Evolutionary conservation across 2,329 filamentous ascomycete genomes (phyloP), one percentile per base, ranked within the genome.

Genomic region (Biscogniauxia sp.): DNA sequence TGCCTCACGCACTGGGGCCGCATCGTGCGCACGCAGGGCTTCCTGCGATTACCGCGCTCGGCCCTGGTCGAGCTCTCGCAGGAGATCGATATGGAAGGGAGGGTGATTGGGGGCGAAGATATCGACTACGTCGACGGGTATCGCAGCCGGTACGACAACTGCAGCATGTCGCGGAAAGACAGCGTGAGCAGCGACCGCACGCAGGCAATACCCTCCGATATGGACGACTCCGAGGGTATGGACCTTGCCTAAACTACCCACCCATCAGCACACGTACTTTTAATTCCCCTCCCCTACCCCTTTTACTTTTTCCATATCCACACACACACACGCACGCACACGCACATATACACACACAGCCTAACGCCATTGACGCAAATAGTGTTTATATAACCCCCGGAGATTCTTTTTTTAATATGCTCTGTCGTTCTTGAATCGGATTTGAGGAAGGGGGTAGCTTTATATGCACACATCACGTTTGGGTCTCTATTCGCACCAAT

Each of bases 1-100:
- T 97, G 93, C 73, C 86, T 99, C 76, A 90, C 89, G 49, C 92
- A 98, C 75, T 99, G 95, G 93, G 95, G 95, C 57, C 88, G 95
- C 53, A 87, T 99, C 26, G 95, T 98, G 20, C 88, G 95, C 19
- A 97, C 93, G 0, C 84, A 89, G 37, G 93, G 91, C 0, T 99
- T 98, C 79, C 83, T 93, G 61, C 88, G 86, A 55, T 81, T 99
- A 41, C 92, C 89, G 59, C 88, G 91, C 58, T 80, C 84, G 56
- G 91, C 92, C 20, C 82, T 99, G 60, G 90, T 98, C 59, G 94
- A 97, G 71, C 84, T 99, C 9, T 96, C 92, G 58, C 92, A 97
- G 75, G 93, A 97, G 73, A 91, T 97, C 51, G 93, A 97, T 75
- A 90, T 88, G 69, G 95, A 98, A 71, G 93, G 93, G n/a, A 85